Base-by-base conservation (phyloP, 257 asterid species). In the Solanum rostratum region DNA sequence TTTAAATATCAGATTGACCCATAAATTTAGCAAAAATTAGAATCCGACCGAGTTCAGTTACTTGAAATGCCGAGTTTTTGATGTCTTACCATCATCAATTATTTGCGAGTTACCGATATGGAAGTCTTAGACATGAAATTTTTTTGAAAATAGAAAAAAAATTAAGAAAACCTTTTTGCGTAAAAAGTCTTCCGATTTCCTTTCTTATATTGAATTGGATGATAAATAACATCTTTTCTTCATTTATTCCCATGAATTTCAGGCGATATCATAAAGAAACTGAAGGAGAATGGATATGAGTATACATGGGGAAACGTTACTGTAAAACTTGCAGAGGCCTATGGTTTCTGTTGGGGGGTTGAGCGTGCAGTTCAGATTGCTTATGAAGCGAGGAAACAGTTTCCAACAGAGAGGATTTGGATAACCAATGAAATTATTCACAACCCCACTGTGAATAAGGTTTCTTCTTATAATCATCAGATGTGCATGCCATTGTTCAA, bases 281-380 rank as follows among this genome's bases (percentile, higher is more conserved):
- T 96, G 94, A 94, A 94, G 93, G 99, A 94, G 78, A 96, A 95
- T 66, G 99, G 90, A 80, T 62, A 70, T 69, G 91, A 91, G 86
- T 93, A 95, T 89, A 96, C 95, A 12, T 96, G 98, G 97, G 98
- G 98, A 83, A 88, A 93, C 89, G 98, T 97, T 37, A 97, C 98
- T 0, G 94, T 97, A 43, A 94, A 90, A 90, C 98, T 97, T 87
- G 99, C 99, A 3, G 99, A 95, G 88, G 84, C 98, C 54, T 95
- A 94, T 91, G 99, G 98, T 45, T 94, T 97, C 65, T 97, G 99
- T 92, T 95, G 98, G 98, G 99, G 99, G 1, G 99, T 95, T n/a
- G 98, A 97, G 90, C 93, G 99, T 52, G 99, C 99, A 46, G 97
- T 97, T 81, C 98, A 97, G 94, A 97, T 97, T 84, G 99, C 97